Evolutionary conservation across 2,329 filamentous ascomycete genomes (phyloP), one percentile per base, ranked within the genome.

Genomic region (Neonectria ditissima): DNA sequence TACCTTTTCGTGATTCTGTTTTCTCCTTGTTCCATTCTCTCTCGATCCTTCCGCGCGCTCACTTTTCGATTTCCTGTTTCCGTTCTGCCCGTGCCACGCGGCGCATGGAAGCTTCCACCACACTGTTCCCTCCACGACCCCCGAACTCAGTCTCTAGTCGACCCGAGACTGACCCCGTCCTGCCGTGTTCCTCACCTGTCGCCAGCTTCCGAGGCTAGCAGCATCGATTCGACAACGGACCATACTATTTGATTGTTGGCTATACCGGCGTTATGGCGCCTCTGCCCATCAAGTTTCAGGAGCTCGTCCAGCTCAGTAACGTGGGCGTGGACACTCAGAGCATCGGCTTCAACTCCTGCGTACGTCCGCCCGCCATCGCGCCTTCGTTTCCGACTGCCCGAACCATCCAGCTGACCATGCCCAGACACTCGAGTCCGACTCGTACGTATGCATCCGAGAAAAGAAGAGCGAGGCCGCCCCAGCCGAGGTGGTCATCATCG

Each of bases 351-450:
- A 92, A 93, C 80, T 90, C 90, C 75, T 93, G 91, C 84, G 90
- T 92, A 85, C 83, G 90, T 77, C 20, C 55, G 37, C n/a, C 60
- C 65, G 39, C 55, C 55, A 60, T 58, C 59, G 61, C 60, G 53
- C 65, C 52, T 59, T 59, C 56, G 59, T 57, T 41, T 43, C 28
- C 52, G 16, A 50, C 57, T 47, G 18, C 43, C 22, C 48, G 13
- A 30, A 20, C 13, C 6, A 51, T 8, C 16, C 59, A 64, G 63
- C 72, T 76, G 66, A 76, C 70, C 30, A 10, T 24, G 43, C 43
- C 28, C 72, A 97, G 94, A 99, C 96, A 80, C 88, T 99, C 83
- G 96, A 99, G 87, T 99, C 96, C 78, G 96, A 99, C 82, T 88
- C 91, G 78, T 99, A 91, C 82, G 92, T 99, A 75, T 99, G 96